Conservation (phyloP, 768 basidiomycete genomes). For the Suillus decipiens region DNA sequence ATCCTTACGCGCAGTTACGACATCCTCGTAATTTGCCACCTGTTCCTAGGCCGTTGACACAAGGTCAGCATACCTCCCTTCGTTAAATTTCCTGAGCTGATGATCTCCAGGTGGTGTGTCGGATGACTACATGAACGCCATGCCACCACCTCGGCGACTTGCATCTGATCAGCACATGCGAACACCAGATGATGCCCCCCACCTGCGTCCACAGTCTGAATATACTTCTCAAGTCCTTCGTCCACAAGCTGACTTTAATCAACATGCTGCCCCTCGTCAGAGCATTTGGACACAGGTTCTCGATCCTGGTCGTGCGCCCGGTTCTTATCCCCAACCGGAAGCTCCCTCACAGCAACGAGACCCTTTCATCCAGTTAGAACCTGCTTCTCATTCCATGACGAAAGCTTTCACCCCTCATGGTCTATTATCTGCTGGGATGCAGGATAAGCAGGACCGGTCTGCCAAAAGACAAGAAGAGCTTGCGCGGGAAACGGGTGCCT, state of each 20-base stretch:
- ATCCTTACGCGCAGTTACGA: slow-evolving; percentile 50
- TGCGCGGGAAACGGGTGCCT: slow-evolving; percentile 88
- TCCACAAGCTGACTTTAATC: slow-evolving; percentile 56
- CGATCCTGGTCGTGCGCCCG: slow-evolving; percentile 60
- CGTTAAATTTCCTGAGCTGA: slow-evolving; percentile 12
- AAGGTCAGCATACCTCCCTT: slow-evolving; percentile 40
- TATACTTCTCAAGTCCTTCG: slow-evolving; percentile 58
- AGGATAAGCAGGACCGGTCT: slow-evolving; percentile 94
- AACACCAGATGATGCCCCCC: slow-evolving; percentile 58
- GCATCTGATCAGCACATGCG: slow-evolving; percentile 57
- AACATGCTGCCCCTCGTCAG: slow-evolving; percentile 59
- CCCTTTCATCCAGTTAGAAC: slow-evolving; percentile 77
- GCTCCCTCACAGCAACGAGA: slow-evolving; percentile 39
- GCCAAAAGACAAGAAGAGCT: slow-evolving; percentile 94
- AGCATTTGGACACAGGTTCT: slow-evolving; percentile 89
- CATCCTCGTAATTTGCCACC: slow-evolving; percentile 68
- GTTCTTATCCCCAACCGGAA: slow-evolving; percentile 39
- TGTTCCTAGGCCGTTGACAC: slow-evolving; percentile 48
- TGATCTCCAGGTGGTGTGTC: slow-evolving; percentile 38
- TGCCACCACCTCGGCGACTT: slow-evolving; percentile 47
- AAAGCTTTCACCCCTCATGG: slow-evolving; percentile 97
- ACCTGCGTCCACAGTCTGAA: slow-evolving; percentile 51
- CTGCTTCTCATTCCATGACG: slow-evolving; percentile 71
- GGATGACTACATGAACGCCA: slow-evolving; percentile 42
- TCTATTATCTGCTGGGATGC: slow-evolving; percentile 89